Evolutionary conservation across 371 early-diverging fungal genomes (phyloP).

Genomic region (Mortierella sp.): DNA sequence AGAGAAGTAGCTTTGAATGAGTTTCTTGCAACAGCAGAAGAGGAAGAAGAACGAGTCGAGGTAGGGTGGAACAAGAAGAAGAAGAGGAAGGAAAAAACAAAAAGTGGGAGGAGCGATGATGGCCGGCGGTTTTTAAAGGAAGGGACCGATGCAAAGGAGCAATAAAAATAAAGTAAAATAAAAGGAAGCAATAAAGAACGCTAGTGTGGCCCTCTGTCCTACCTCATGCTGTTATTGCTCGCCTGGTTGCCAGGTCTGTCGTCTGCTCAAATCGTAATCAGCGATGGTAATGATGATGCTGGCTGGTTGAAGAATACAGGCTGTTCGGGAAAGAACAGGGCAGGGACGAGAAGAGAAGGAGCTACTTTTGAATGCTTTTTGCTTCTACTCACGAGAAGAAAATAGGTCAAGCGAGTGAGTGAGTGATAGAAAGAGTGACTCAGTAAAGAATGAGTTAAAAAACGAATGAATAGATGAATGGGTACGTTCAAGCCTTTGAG

Average conservation of each 20-base stretch:
- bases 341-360: neutral
- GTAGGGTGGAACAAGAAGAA: slow-evolving; percentile 6
- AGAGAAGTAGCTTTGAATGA: neutral
- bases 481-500: neutral
- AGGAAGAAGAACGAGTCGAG: neutral
- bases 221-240: neutral
- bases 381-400: neutral
- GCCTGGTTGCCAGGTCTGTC: too few species aligned
- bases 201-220: slow-evolving; percentile 4
- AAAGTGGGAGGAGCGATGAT: neutral
- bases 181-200: neutral
- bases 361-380: neutral
- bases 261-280: neutral
- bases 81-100: neutral
- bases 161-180: neutral
- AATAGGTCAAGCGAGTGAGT: neutral
- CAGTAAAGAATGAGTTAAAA: neutral
- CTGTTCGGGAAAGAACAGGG: neutral
- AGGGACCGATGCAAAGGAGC: neutral
- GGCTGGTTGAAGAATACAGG: neutral
- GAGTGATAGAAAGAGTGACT: neutral
- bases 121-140: slow-evolving; percentile 7
- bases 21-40: neutral
- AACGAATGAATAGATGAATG: slow-evolving; percentile 1
- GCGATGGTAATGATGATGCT: neutral